Evolutionary conservation across 2,329 filamentous ascomycete genomes (phyloP), one percentile per base, ranked within the genome.

Genomic region (Zasmidium citrigriseum): DNA sequence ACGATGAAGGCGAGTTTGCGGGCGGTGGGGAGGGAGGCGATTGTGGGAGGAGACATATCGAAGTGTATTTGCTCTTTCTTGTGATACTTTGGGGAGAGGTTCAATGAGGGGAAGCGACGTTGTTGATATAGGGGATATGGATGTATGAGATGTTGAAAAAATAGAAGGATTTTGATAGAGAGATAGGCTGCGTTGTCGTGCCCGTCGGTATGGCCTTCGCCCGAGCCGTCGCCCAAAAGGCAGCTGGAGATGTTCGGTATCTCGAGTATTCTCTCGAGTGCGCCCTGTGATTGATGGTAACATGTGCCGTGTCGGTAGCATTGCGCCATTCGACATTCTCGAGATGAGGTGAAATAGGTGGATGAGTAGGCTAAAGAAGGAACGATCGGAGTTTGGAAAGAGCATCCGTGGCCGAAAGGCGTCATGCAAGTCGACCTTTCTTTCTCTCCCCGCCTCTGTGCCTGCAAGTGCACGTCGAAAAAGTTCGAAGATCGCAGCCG

Each of bases 1-100:
- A 77, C 73, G 24, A 80, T 73, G 48, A 80, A 72, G 50, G 76
- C 78, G 25, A 80, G 54, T 46, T 65, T 65, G 46, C 50, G 52
- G 52, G 61, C 58, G 12, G 60, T 61, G 18, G 49, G 41, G 25
- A 67, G 64, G 49, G 63, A 47, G 45, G 60, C 60, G 16, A 59
- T 54, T n/a, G 38, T 24, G 25, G 57, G 38, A 34, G 59, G 46
- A 22, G 59, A 34, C 54, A 61, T 61, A 4, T 9, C 16, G 5
- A 16, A n/a, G 4, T 41, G 16, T 16, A n/a, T 41, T 14, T n/a
- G 34, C 4, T 16, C 34, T 41, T 7, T 11, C 14, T 4, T 7
- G 14, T 7, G 14, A n/a, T n/a, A 4, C 12, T 41, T 16, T 41
- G 34, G 4, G 14, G 34, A 41, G n/a, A n/a, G n/a, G n/a, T n/a